Base-by-base conservation (phyloP, 2,329 filamentous ascomycete genomes). In the Ploettnerulaceae sp. region DNA sequence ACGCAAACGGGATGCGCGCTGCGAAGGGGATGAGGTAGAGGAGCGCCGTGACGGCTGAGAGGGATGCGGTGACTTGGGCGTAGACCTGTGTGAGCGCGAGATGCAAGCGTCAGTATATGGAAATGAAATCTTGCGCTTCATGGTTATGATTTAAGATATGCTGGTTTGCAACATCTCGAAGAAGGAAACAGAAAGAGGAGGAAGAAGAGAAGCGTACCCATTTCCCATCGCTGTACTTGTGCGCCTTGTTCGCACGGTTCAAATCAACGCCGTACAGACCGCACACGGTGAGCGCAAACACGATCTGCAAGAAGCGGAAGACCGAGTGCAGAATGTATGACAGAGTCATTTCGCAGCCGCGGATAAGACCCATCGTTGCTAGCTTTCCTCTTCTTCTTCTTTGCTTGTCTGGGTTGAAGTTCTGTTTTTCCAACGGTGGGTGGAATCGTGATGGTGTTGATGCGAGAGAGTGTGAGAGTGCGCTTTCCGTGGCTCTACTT, bases 181-280 rank as follows among this genome's bases (percentile, higher is more conserved):
- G 6, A 18, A 20, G 17, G 34, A 36, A 18, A 36, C 4, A 18
- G 21, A 14, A 25, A 21, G 14, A 7, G 36, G 25, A 22, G 34
- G 31, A 33, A 31, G 35, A 24, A 14, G 29, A 32, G 32, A 28
- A 28, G 64, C 74, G 57, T 65, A 88, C 81, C 85, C 85, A 93
- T 76, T 82, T 84, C 2, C 78, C 72, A 60, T 86, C 77, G 2
- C 69, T 65, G 51, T 77, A 74, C 31, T 69, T 70, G 44, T 72
- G 62, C 4, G 70, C 63, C 14, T 77, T 67, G 28, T 69, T 63
- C 1, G 79, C 77, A 17, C 67, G 66, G 50, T 78, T 67, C 5
- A 93, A 68, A 61, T 91, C 85, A 18, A 74, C 67, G 26, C 81
- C 86, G 56, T 93, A 95, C 15, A 95, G 77, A 1, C 85, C 89